A percentile compares a stretch with the other conserved stretches of the same genome.
These are phyloP conservation scores for Dendrobium huoshanense DNA, from an alignment of 106 monocot species.

Conservation along the genomic window DNA sequence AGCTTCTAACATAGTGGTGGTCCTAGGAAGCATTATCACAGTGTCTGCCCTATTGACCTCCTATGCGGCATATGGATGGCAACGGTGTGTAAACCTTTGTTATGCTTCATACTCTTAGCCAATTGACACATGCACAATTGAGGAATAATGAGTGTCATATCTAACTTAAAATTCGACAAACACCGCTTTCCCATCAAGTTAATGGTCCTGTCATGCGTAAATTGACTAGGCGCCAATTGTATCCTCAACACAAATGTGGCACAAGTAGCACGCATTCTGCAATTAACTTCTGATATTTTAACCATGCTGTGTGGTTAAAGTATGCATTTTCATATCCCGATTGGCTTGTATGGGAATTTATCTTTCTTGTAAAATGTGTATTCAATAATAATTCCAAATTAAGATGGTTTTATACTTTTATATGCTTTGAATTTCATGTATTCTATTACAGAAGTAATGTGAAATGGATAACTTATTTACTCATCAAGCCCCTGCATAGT, in stretches of 20 bases:
- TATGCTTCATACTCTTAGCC: not conserved
- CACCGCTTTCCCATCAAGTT: too few relatives aligned
- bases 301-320: too few relatives aligned
- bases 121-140: not conserved
- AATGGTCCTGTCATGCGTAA: too few relatives aligned
- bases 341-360: not conserved
- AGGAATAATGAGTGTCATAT: not conserved
- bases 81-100: not conserved
- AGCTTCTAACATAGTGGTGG: too few relatives aligned
- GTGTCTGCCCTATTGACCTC: too few relatives aligned
- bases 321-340: not conserved
- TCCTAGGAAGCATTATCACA: too few relatives aligned
- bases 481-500: not conserved
- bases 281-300: too few relatives aligned
- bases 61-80: not conserved
- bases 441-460: not conserved
- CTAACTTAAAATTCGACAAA: not conserved
- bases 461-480: not conserved
- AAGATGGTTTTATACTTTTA: not conserved
- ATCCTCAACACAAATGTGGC: not conserved
- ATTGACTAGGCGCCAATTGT: not conserved
- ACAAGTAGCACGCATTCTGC: too few relatives aligned
- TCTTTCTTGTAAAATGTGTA: not conserved
- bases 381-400: not conserved
- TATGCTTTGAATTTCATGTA: not conserved